Evolutionary conservation across 257 asterid genomes (phyloP).

Genomic region (Gentiana macrophylla): DNA sequence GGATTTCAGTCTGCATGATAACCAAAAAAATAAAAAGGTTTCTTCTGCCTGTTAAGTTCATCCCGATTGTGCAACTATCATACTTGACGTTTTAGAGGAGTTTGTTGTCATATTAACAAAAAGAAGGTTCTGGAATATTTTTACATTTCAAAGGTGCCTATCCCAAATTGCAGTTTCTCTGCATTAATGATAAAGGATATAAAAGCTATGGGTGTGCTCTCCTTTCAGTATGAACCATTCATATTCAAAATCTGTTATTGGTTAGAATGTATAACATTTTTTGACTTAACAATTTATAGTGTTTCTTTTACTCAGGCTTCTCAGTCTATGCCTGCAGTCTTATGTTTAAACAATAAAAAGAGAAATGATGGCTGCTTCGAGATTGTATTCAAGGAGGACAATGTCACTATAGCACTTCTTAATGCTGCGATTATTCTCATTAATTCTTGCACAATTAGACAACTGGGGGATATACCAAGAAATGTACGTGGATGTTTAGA

Average conservation of each 20-base stretch:
- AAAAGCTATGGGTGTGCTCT: neutral
- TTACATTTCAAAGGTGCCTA: too few relatives aligned
- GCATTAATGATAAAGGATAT: too few relatives aligned
- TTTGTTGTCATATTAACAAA: too few relatives aligned
- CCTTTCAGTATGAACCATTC: neutral
- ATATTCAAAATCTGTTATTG: neutral
- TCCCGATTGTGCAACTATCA: too few relatives aligned
- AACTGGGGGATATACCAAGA: slow-evolving; percentile 35
- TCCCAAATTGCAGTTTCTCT: too few relatives aligned
- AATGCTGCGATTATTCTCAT: slow-evolving; percentile 43
- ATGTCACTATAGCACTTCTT: slow-evolving; percentile 27
- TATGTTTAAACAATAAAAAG: slow-evolving; percentile 17
- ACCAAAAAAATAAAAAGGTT: too few relatives aligned
- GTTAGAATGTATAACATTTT: too few relatives aligned
- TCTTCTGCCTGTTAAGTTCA: too few relatives aligned
- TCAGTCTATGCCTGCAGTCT: slow-evolving; percentile 18
- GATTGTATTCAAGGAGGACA: slow-evolving; percentile 28
- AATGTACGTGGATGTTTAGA: slow-evolving; percentile 23
- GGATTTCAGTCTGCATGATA: too few relatives aligned
- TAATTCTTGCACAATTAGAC: slow-evolving; percentile 42
- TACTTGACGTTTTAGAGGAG: too few relatives aligned
- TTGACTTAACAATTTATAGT: slow-evolving; percentile 37
- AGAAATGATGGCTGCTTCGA: slow-evolving; percentile 3
- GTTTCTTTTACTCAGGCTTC: slow-evolving; percentile 49
- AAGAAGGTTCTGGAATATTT: too few relatives aligned